These are phyloP conservation scores for Licmophora abbreviata DNA, from an alignment of 108 stramenopile genomes.

Conservation along the genomic window DNA sequence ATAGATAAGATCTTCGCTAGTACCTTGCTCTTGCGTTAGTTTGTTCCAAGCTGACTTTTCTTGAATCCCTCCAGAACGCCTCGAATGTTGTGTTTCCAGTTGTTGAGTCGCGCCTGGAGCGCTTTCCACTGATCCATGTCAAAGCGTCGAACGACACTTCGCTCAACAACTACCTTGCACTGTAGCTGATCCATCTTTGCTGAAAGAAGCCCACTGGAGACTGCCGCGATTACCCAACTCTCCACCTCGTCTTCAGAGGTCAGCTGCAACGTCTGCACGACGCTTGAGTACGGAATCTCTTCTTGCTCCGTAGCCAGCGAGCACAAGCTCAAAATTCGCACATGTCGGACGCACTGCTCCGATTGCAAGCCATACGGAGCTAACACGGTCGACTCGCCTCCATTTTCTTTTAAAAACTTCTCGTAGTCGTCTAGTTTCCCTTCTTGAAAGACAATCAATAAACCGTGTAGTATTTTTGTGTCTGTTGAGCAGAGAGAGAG, in stretches of 20 bases:
- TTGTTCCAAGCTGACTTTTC: constrained; percentile 15
- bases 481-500: not conserved
- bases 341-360: constrained; percentile 52
- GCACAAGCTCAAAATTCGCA: constrained; percentile 78
- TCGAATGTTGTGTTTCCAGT: constrained; percentile 51
- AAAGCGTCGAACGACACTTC: constrained; percentile 71
- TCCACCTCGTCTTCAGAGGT: constrained; percentile 60
- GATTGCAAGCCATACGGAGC: constrained; percentile 40
- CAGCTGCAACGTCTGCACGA: constrained; percentile 63
- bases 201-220: constrained; percentile 65
- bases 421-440: constrained; percentile 75
- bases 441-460: constrained; percentile 75
- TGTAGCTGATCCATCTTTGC: constrained; percentile 87
- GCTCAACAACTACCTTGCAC: constrained; percentile 71
- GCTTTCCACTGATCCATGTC: constrained; percentile 77
- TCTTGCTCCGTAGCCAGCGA: constrained; percentile 47
- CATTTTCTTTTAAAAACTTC: constrained; percentile 49
- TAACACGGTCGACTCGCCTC: constrained; percentile 48
- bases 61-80: constrained; percentile 43
- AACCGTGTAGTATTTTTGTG: constrained; percentile 33
- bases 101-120: constrained; percentile 52
- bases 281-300: constrained; percentile 73
- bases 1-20: too few relatives aligned
- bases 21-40: too few relatives aligned
- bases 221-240: constrained; percentile 78